phyloP scores from a whole-genome alignment of 768 basidiomycete species.

The Podaxis carcinomalis region DNA sequence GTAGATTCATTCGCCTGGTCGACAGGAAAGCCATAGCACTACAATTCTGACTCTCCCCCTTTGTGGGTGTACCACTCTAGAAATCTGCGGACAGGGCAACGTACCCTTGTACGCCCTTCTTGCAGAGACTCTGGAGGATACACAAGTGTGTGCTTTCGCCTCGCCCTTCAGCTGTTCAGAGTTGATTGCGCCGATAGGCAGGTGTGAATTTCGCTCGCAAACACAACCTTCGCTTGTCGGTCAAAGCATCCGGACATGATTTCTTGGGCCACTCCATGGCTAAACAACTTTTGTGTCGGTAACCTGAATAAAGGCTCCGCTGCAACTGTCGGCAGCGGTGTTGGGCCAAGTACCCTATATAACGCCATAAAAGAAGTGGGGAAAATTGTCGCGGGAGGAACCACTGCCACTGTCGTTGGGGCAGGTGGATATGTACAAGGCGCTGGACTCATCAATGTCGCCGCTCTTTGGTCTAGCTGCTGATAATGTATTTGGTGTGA shows the following conservation, averaged over 20 bases:
- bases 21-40: constrained; percentile 18
- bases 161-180: not conserved
- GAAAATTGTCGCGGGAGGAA: too few species aligned
- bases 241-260: too few species aligned
- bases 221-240: too few species aligned
- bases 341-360: too few species aligned
- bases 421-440: too few species aligned
- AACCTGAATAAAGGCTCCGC: too few species aligned
- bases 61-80: constrained; percentile 18
- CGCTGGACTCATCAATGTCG: too few species aligned
- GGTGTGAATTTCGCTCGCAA: not conserved
- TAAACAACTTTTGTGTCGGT: too few species aligned
- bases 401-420: too few species aligned
- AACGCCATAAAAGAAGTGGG: too few species aligned
- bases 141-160: constrained; percentile 18
- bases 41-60: constrained; percentile 19
- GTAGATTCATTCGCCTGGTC: not conserved
- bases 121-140: constrained; percentile 24
- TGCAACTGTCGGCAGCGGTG: too few species aligned
- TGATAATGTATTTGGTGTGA: constrained; percentile 16
- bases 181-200: constrained; percentile 3
- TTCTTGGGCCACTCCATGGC: too few species aligned
- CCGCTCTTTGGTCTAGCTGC: constrained; percentile 21
- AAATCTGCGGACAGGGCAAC: constrained; percentile 26
- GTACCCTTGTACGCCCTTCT: constrained; percentile 26